These are phyloP conservation scores for Apophysomyces variabilis DNA, from an alignment of 371 early-diverging fungal species.

Conservation along the genomic window DNA sequence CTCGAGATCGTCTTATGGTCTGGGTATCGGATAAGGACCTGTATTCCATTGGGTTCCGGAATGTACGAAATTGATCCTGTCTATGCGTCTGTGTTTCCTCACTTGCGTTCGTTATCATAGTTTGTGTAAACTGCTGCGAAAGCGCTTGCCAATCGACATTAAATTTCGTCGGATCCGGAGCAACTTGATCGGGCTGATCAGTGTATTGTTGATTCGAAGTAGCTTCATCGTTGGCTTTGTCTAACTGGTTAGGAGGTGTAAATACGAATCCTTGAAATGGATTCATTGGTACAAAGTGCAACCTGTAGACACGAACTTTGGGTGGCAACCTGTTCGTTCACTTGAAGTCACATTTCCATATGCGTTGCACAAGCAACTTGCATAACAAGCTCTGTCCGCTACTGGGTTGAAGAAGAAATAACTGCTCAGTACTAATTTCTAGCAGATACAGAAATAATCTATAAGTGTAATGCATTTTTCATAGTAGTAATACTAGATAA, in stretches of 20 bases:
- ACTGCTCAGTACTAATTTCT: too few relatives aligned
- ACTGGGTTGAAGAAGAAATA: too few relatives aligned
- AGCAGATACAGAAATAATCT: too few relatives aligned
- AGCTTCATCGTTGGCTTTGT: neutral
- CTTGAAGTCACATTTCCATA: neutral
- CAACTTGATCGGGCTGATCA: neutral
- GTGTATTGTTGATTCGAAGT: neutral
- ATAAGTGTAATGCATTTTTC: too few relatives aligned
- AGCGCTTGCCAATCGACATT: neutral
- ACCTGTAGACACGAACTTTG: neutral
- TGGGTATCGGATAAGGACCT: constrained; percentile 28
- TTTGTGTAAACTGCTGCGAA: neutral
- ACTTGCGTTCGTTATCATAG: neutral
- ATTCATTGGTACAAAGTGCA: neutral
- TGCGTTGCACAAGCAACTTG: neutral
- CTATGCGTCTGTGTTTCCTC: neutral
- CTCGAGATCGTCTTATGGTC: constrained; percentile 30
- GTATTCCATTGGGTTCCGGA: neutral
- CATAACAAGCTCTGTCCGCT: too few relatives aligned
- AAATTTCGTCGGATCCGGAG: neutral
- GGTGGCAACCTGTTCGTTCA: neutral
- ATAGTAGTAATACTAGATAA: too few relatives aligned
- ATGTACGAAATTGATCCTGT: constrained; percentile 4
- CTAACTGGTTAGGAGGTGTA: neutral
- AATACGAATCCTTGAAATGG: neutral